Percentiles rank a stretch among this genome's conserved stretches.
Evolutionary conservation across 371 early-diverging fungal species (phyloP).

Genomic region (Capniomyces stellatus): DNA sequence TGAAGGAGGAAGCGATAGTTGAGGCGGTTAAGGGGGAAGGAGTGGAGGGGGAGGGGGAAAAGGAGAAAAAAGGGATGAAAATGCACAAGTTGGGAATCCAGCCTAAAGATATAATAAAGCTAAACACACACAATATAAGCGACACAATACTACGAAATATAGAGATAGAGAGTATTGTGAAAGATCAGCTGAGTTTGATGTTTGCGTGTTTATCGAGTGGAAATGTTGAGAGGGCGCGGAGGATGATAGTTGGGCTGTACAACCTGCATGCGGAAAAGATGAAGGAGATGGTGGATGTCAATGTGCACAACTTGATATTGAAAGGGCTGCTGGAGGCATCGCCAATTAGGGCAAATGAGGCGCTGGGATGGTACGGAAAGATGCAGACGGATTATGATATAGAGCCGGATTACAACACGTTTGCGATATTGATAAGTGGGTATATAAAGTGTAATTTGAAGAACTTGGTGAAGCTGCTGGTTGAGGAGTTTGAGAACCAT

Average conservation of each 20-base stretch:
- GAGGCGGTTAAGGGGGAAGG: too few relatives aligned
- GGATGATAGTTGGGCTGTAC: constrained; percentile 47
- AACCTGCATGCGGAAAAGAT: constrained; percentile 43
- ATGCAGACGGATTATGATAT: constrained; percentile 31
- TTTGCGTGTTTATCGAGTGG: constrained; percentile 60
- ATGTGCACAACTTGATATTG: constrained; percentile 66
- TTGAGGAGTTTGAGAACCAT: not conserved
- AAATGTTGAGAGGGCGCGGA: constrained; percentile 53
- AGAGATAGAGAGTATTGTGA: constrained; percentile 16
- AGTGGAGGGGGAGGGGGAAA: too few relatives aligned
- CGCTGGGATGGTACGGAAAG: constrained; percentile 55
- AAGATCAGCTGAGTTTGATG: constrained; percentile 40
- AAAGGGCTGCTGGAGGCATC: constrained; percentile 41
- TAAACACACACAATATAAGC: not conserved
- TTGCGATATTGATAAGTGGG: constrained; percentile 53
- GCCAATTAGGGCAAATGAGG: constrained; percentile 35
- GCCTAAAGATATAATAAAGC: constrained; percentile 1
- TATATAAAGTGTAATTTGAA: constrained; percentile 21
- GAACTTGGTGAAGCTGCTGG: not conserved
- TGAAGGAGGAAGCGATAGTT: too few relatives aligned
- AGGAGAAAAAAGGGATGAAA: too few relatives aligned
- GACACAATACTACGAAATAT: constrained; percentile 1
- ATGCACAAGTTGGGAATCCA: too few relatives aligned
- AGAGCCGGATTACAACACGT: constrained; percentile 44
- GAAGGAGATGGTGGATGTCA: constrained; percentile 43